These are phyloP conservation scores for Avena insularis DNA, from an alignment of 176 grass and related monocot species.

Conservation along the genomic window DNA sequence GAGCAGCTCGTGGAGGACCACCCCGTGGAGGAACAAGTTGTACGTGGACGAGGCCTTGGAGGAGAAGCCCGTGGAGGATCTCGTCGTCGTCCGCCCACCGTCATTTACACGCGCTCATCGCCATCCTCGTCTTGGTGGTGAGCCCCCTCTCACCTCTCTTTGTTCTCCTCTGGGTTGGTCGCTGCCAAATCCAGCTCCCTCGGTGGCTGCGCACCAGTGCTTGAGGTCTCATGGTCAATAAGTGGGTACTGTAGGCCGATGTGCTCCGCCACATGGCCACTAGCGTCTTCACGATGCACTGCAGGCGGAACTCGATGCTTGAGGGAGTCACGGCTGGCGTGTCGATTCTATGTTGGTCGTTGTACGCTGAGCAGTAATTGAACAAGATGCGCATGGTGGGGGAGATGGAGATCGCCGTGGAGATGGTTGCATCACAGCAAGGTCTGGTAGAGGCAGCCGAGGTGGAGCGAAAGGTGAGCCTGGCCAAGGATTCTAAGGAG, in stretches of 20 bases:
- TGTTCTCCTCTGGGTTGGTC: too few species aligned
- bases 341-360: conserved; percentile 69
- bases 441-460: conserved; percentile 8
- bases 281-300: conserved; percentile 62
- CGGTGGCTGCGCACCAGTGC: neutral
- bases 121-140: too few species aligned
- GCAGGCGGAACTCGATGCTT: conserved; percentile 67
- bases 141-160: too few species aligned
- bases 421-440: conserved; percentile 12
- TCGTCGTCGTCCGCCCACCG: too few species aligned
- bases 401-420: conserved; percentile 38
- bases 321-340: conserved; percentile 47
- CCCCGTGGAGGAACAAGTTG: too few species aligned
- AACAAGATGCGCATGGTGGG: conserved; percentile 66
- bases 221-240: conserved; percentile 27
- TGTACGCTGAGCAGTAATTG: conserved; percentile 68
- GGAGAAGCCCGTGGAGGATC: too few species aligned
- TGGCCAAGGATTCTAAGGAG: conserved; percentile 11
- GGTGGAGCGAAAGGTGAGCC: conserved; percentile 40
- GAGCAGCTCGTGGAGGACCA: too few species aligned
- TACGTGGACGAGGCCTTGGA: too few species aligned
- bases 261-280: conserved; percentile 45
- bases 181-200: too few species aligned
- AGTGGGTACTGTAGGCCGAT: conserved; percentile 54
- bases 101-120: too few species aligned